Evolutionary conservation across 2,329 filamentous ascomycete species (phyloP).

Genomic region (Botrytis paeoniae): DNA sequence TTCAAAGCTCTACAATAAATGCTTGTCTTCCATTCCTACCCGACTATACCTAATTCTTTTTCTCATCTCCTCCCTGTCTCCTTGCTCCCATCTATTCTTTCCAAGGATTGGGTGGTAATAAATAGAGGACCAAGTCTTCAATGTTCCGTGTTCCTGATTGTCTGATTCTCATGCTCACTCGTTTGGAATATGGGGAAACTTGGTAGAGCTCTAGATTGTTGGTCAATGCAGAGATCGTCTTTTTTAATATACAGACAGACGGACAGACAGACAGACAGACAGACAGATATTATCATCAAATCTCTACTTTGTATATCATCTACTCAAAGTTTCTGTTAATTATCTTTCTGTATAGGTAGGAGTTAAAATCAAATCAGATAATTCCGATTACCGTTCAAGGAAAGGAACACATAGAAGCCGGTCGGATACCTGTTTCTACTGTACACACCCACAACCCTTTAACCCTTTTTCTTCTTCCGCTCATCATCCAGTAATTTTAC

Average conservation of each 20-base stretch:
- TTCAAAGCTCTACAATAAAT: neutral
- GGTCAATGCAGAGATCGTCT: neutral
- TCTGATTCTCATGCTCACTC: neutral
- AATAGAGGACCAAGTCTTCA: neutral
- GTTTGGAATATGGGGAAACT: conserved; percentile 2
- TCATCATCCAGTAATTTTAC: conserved; percentile 7
- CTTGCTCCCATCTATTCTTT: neutral
- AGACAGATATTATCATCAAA: neutral
- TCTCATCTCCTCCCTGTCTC: neutral
- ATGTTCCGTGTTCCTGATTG: neutral
- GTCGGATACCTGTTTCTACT: neutral
- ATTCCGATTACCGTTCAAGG: neutral
- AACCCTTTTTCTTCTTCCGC: neutral
- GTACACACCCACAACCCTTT: neutral
- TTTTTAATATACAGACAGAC: neutral
- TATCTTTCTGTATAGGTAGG: neutral
- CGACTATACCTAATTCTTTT: neutral
- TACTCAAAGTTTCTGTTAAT: neutral
- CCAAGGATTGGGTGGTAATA: neutral
- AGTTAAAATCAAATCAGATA: neutral
- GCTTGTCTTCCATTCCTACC: neutral
- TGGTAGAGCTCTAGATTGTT: neutral
- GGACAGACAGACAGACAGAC: too few relatives aligned
- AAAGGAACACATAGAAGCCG: neutral
- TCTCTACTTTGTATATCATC: neutral